phyloP scores from a whole-genome alignment of 192 early-diverging fungal species.

The Podila horticola region DNA sequence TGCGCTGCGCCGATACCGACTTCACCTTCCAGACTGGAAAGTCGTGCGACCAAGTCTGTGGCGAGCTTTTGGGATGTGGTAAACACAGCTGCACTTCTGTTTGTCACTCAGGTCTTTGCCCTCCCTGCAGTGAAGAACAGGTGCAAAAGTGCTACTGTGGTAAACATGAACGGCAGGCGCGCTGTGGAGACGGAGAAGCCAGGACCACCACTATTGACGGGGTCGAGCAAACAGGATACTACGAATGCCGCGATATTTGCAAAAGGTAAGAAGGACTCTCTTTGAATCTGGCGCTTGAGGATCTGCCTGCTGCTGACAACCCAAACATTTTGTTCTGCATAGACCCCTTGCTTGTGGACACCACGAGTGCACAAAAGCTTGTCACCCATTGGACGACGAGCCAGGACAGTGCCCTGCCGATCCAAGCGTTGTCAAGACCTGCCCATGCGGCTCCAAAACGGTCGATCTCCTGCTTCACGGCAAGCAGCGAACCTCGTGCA shows the following conservation, averaged over 20 bases:
- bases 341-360: constrained; percentile 61
- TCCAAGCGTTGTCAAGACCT: constrained; percentile 58
- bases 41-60: constrained; percentile 79
- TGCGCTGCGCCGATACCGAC: constrained; percentile 79
- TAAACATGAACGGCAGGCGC: constrained; percentile 58
- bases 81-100: constrained; percentile 70
- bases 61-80: constrained; percentile 75
- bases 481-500: constrained; percentile 51
- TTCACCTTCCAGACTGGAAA: constrained; percentile 67
- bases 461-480: constrained; percentile 47
- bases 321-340: neutral
- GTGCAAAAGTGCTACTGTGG: constrained; percentile 79
- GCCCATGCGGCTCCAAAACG: constrained; percentile 61
- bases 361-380: constrained; percentile 61
- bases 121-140: constrained; percentile 64
- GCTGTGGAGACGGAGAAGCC: constrained; percentile 68
- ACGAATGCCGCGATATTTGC: constrained; percentile 62
- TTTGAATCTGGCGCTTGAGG: neutral
- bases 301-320: too few relatives aligned
- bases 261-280: constrained; percentile 38
- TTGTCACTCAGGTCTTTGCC: constrained; percentile 79
- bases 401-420: constrained; percentile 60
- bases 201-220: constrained; percentile 40
- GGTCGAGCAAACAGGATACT: constrained; percentile 58
- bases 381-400: constrained; percentile 60